Base-by-base conservation (phyloP, 2,329 filamentous ascomycete genomes). In the Cylindrodendrum hubeiense region DNA sequence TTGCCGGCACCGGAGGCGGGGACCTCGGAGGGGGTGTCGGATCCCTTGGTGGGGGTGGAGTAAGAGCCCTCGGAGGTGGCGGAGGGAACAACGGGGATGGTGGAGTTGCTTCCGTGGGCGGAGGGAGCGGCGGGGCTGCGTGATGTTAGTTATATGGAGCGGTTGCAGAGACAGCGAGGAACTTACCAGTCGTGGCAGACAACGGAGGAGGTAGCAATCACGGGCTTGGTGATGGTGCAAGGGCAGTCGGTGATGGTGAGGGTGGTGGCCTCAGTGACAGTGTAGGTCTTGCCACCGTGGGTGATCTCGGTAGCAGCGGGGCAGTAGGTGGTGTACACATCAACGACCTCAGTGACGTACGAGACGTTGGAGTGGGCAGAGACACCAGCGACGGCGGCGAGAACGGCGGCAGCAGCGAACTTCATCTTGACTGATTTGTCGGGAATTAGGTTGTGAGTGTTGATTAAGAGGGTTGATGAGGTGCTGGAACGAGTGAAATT, bases 221-320 rank as follows among this genome's bases (percentile, higher is more conserved):
- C 82, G 59, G 88, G 86, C 83, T 85, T 86, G 82, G 84, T 86
- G 81, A 89, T 76, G 77, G 88, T 93, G 89, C 89, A 92, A 74
- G 90, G 87, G 86, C 90, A 91, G 85, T 91, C 84, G 74, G 88
- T 88, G 85, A 92, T 87, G 83, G 90, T 92, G 80, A 92, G 80
- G 79, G 89, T 90, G 79, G 89, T 90, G 78, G 90, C 87, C 82
- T 86, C 83, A 70, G 89, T 89, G 81, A 93, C 84, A 74, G 87
- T 91, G 86, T 91, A 92, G 81, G 90, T 92, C 79, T 86, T 84
- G 81, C 81, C 83, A 78, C 85, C 87, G 82, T 91, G 84, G 76
- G 86, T 87, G 80, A 93, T 81, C 74, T 83, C 80, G 74, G 91
- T 93, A 70, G 91, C 79, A 71, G 77, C 84, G 22, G 91, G 90